Evolutionary conservation across 2,329 filamentous ascomycete genomes (phyloP).

Genomic region (Trichothecium sympodiale): DNA sequence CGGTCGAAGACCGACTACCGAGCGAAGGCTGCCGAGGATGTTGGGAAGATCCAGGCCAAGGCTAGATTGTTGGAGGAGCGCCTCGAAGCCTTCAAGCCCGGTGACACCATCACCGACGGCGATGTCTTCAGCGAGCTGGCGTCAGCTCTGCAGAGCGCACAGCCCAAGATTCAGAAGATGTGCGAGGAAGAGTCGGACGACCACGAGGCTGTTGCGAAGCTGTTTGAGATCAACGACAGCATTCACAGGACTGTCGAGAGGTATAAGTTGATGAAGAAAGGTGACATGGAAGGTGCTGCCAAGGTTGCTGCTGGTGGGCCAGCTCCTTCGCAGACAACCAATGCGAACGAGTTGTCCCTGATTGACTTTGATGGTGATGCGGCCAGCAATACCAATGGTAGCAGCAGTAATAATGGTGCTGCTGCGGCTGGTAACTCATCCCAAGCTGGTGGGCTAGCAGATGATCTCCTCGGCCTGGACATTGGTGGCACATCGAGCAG

Average conservation of each 20-base stretch:
- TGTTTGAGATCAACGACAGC: conserved; percentile 96
- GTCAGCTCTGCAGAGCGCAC: conserved; percentile 77
- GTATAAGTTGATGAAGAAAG: conserved; percentile 93
- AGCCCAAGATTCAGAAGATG: conserved; percentile 99
- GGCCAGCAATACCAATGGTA: conserved; percentile 33
- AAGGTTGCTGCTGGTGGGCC: conserved; percentile 73
- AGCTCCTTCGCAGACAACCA: conserved; percentile 37
- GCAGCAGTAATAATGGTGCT: conserved; percentile 28
- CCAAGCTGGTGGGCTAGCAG: conserved; percentile 62
- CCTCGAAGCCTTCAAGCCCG: conserved; percentile 70
- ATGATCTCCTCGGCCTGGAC: conserved; percentile 82
- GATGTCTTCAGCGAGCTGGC: conserved; percentile 76
- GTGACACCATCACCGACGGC: conserved; percentile 62
- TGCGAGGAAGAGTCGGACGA: conserved; percentile 98
- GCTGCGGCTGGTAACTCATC: conserved; percentile 18
- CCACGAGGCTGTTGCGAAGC: conserved; percentile 85
- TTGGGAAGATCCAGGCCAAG: conserved; percentile 91
- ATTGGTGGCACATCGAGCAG: conserved; percentile 49
- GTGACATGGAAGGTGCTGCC: conserved; percentile 73
- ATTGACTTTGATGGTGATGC: conserved; percentile 76
- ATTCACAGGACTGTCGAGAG: conserved; percentile 94
- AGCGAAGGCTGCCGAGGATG: conserved; percentile 92
- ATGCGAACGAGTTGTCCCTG: conserved; percentile 67
- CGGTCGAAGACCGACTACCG: conserved; percentile 94
- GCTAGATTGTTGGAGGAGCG: conserved; percentile 87